Base-by-base conservation (phyloP, 2,329 filamentous ascomycete species). In the Aspergillus puulaauensis region DNA sequence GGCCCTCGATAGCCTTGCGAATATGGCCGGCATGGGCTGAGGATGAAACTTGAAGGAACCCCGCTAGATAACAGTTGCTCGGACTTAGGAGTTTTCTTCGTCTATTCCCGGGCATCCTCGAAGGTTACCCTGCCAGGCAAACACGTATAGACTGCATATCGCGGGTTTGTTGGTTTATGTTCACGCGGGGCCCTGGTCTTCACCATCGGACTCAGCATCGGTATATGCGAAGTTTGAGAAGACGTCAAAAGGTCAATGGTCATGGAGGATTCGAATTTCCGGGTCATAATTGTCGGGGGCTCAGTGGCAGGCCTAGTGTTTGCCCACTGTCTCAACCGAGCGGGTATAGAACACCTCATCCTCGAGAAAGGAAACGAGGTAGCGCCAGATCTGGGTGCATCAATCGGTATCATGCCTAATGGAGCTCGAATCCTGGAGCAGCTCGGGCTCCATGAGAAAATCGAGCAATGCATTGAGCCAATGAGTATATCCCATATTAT, bases 211-310 rank as follows among this genome's bases (percentile, higher is more conserved):
- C 12, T 37, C 35, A 14, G 3, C 12, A 37, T n/a, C 12, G 9
- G 14, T n/a, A 37, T 37, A 37, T 37, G 15, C 14, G 35, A 11
- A 37, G 14, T 37, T n/a, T 37, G 35, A 37, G 35, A 37, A 37
- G 35, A n/a, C 15, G 15, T 6, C 15, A n/a, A 37, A 37, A 37
- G 35, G 14, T 37, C 6, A 37, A n/a, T n/a, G 4, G 15, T 2
- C 35, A 37, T 37, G 35, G 35, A 51, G 12, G 17, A 41, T 21
- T 21, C 48, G 8, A 40, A 23, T 3, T 58, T 64, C 24, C 53
- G 21, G 51, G 73, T 82, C 23, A 67, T 83, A 52, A 82, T 84
- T 40, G 78, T 72, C 1, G 81, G 82, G 17, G 82, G 79, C 6
- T 75, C 78, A 46, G 68, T 83, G n/a, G 72, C 77, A 2, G 82